These are phyloP conservation scores for Wickerhamiella qilinensis DNA, from an alignment of 805 yeast genomes.

Conservation along the genomic window DNA sequence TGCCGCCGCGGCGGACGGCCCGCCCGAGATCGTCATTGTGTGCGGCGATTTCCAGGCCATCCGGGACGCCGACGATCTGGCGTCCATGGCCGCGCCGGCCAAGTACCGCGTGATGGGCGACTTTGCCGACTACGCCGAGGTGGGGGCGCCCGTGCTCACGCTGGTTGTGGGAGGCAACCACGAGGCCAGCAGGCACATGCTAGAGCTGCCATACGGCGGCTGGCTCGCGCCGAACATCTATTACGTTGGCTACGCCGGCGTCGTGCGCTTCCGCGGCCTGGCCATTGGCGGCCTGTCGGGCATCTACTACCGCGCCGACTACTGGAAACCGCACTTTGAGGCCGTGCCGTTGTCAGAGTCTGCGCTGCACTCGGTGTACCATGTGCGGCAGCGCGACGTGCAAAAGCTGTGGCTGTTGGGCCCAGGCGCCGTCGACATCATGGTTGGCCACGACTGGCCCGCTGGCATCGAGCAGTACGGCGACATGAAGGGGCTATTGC, in stretches of 20 bases:
- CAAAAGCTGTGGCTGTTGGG: constrained; percentile 29
- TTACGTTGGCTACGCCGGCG: constrained; percentile 65
- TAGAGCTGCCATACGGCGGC: constrained; percentile 69
- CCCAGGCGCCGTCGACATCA: constrained; percentile 29
- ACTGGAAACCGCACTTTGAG: constrained; percentile 27
- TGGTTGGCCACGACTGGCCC: constrained; percentile 93
- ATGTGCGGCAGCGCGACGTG: constrained; percentile 48
- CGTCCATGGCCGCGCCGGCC: constrained; percentile 59
- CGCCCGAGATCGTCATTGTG: constrained; percentile 44
- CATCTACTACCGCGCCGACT: constrained; percentile 44
- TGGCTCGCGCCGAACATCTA: constrained; percentile 84
- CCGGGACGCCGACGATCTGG: constrained; percentile 44
- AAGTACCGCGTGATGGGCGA: constrained; percentile 69
- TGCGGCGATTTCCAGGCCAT: constrained; percentile 89
- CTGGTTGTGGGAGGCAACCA: constrained; percentile 91
- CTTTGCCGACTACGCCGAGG: constrained; percentile 51
- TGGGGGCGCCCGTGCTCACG: constrained; percentile 58
- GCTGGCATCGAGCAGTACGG: constrained; percentile 58
- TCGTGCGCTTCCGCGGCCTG: constrained; percentile 58
- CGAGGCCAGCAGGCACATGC: constrained; percentile 67
- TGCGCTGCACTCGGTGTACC: constrained; percentile 44
- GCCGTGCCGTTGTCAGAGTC: constrained; percentile 31
- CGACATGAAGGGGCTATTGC: constrained; percentile 31
- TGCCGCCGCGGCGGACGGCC: neutral
- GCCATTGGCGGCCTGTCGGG: constrained; percentile 77